Evolutionary conservation across 225 moss, liverwort and hornwort genomes (phyloP), one percentile per base, ranked within the genome.

Genomic region (Sphagnum tenellum): DNA sequence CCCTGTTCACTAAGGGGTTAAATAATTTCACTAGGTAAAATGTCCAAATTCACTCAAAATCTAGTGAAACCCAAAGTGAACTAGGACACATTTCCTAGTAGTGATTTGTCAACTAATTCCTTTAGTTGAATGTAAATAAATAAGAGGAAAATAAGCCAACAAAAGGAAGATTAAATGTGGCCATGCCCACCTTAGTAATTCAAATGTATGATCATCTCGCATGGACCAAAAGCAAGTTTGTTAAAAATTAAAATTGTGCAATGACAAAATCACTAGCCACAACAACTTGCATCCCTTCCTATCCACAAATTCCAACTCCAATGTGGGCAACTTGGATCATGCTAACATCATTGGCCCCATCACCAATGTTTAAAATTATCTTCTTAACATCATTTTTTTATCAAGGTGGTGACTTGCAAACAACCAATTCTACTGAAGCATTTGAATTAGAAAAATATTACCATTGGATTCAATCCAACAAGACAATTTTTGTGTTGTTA

Each of bases 291-390:
- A 89, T 89, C 63, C 95, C 95, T 56, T 96, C 95, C 67, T 89
- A 83, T 50, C 95, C 95, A 76, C 92, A 89, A 12, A 96, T 92
- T 70, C 95, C 95, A 63, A 96, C 86, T 46, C 95, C 95, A 69
- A 96, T 86, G 63, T 96, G 88, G 57, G 95, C 95, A 70, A 88
- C 95, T 72, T 96, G 92, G 63, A 96, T 96, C 95, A 96, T 96
- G 72, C 95, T 89, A 45, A 96, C 95, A 73, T 96, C 95, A 77
- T 96, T 96, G 49, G 95, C 95, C 63, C 95, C 95, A 74, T 96
- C 95, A 64, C 95, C 95, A 69, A 96, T 96, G 72, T 89, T 82
- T 61, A 94, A 78, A 49, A 91, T 94, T 10, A 91, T 94, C 78
- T 83, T 94, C 69, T 86, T 87, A 29, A 91, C 91, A 59, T 81